phyloP scores from a whole-genome alignment of 1,284 basidiomycete species.

The Wallemia ichthyophaga region DNA sequence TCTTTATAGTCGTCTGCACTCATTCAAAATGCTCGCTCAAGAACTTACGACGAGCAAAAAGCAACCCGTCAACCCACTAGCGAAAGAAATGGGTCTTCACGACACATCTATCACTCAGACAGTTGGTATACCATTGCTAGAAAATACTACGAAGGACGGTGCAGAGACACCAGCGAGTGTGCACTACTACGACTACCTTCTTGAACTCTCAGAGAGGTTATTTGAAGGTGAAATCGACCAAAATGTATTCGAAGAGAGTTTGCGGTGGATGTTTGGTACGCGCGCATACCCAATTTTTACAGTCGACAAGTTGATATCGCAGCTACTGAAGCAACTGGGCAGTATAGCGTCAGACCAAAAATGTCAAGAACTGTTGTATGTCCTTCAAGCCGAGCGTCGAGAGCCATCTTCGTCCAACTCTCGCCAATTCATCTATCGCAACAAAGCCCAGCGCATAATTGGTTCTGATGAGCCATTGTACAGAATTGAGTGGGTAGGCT shows the following conservation, averaged over 20 bases:
- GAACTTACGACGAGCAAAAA: conserved; percentile 17
- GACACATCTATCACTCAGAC: conserved; percentile 15
- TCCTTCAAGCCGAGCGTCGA: neutral
- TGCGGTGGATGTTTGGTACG: conserved; percentile 86
- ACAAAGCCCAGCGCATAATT: conserved; percentile 7
- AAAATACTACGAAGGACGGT: conserved; percentile 1
- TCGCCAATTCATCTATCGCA: conserved; percentile 10
- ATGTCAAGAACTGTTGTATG: conserved; percentile 11
- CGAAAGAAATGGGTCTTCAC: conserved; percentile 31
- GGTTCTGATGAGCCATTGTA: conserved; percentile 12
- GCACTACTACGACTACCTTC: conserved; percentile 58
- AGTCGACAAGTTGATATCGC: conserved; percentile 14
- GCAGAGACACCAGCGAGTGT: conserved; percentile 12
- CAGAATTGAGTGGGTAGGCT: conserved; percentile 11
- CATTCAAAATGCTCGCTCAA: conserved; percentile 41
- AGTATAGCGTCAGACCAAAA: conserved; percentile 12
- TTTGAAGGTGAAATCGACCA: conserved; percentile 82
- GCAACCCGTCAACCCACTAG: conserved; percentile 23
- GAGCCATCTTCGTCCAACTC: conserved; percentile 7
- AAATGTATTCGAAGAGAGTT: conserved; percentile 66
- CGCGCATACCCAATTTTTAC: conserved; percentile 32
- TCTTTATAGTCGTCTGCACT: conserved; percentile 50
- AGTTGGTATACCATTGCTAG: conserved; percentile 7
- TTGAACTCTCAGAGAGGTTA: conserved; percentile 73
- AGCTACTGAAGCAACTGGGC: conserved; percentile 7